These are phyloP conservation scores for Podaxis sp. DNA, from an alignment of 768 basidiomycete genomes.

Conservation along the genomic window DNA sequence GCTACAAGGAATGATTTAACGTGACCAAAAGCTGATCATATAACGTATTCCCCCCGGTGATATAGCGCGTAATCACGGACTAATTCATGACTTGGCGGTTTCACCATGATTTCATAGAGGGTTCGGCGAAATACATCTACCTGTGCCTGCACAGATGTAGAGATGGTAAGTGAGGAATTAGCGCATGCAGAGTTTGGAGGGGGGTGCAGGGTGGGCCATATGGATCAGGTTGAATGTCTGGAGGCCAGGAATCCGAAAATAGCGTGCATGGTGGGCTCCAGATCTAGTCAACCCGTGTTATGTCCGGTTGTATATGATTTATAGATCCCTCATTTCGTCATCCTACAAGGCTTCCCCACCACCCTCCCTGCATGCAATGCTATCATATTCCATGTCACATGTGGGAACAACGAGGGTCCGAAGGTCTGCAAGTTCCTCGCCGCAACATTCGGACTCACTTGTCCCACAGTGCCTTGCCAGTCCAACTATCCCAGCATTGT, in stretches of 20 bases:
- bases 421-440: neutral
- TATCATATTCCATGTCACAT: conserved; percentile 3
- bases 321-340: conserved; percentile 9
- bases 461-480: neutral
- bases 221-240: neutral
- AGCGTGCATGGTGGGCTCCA: conserved; percentile 9
- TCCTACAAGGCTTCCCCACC: neutral
- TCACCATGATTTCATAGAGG: conserved; percentile 16
- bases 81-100: conserved; percentile 21
- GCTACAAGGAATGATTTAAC: conserved; percentile 27
- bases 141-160: neutral
- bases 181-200: neutral
- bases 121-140: conserved; percentile 16
- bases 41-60: conserved; percentile 27
- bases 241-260: conserved; percentile 8
- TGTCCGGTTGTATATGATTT: conserved; percentile 15
- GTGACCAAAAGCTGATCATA: conserved; percentile 30
- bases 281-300: conserved; percentile 18
- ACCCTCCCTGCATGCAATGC: conserved; percentile 1
- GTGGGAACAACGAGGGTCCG: neutral
- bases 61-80: conserved; percentile 25
- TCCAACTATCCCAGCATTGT: neutral
- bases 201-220: neutral
- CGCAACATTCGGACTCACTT: neutral
- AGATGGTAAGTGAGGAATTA: neutral